phyloP scores from a whole-genome alignment of 331 rosid genomes.

The Acacia concinna region DNA sequence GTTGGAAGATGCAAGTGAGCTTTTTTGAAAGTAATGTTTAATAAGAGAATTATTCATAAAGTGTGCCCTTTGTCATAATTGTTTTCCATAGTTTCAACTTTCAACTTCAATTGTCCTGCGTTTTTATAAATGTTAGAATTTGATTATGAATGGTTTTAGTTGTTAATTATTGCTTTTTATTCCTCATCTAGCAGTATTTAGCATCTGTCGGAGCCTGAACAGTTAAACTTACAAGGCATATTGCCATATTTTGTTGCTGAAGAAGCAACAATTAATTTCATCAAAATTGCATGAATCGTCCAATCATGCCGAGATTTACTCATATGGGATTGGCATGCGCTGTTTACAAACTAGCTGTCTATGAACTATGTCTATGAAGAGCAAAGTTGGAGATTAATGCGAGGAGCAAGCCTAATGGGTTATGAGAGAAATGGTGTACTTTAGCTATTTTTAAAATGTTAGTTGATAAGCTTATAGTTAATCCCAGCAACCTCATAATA shows the following conservation, averaged over 20 bases:
- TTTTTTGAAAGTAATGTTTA: constrained; percentile 1
- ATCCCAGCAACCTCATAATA: neutral
- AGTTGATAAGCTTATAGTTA: neutral
- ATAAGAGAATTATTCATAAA: constrained; percentile 1
- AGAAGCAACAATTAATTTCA: neutral
- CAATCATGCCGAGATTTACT: neutral
- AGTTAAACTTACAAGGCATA: neutral
- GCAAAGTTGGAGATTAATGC: neutral
- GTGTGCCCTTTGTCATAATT: neutral
- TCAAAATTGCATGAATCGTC: neutral
- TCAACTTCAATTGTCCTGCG: neutral
- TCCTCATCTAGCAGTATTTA: neutral
- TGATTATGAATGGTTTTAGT: neutral
- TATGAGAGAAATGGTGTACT: neutral
- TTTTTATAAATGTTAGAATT: neutral
- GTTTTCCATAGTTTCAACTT: neutral
- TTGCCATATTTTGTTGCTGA: neutral
- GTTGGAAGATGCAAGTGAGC: neutral
- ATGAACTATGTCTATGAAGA: neutral
- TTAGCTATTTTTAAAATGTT: neutral
- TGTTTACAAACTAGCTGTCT: neutral
- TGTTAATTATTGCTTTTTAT: neutral
- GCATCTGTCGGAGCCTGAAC: neutral
- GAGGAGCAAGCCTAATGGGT: neutral
- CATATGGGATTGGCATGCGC: neutral